phyloP scores from a whole-genome alignment of 176 grass and related monocot species.

The Aechmea fasciata region DNA sequence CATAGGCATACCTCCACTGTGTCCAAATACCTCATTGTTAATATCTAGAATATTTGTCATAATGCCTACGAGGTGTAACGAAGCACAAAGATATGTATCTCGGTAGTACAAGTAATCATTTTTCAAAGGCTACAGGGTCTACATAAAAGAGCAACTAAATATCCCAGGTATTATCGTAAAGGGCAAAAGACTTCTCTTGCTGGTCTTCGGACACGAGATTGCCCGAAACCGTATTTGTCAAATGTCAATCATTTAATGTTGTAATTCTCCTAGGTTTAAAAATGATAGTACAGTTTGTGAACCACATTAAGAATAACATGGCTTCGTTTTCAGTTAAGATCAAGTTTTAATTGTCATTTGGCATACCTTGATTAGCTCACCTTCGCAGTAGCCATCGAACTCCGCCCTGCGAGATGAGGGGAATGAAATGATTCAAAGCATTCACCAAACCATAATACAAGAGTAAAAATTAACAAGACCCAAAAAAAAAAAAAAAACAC shows the following conservation, averaged over 20 bases:
- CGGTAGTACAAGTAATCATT: too few species aligned
- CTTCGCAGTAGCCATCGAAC: conserved; percentile 99
- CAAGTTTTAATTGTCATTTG: background rate
- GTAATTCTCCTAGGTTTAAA: conserved; percentile 6
- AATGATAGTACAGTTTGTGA: conserved; percentile 10
- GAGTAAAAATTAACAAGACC: conserved; percentile 17
- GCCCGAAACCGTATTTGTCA: too few species aligned
- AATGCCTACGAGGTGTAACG: too few species aligned
- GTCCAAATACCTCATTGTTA: too few species aligned
- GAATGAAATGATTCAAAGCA: conserved; percentile 1
- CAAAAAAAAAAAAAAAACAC: conserved; percentile 19
- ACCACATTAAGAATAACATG: conserved; percentile 1
- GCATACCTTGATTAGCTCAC: conserved; percentile 94
- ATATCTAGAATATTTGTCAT: too few species aligned
- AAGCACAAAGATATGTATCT: too few species aligned
- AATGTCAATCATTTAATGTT: background rate
- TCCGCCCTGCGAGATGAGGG: conserved; percentile 51
- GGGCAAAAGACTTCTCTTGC: too few species aligned
- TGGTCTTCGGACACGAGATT: too few species aligned
- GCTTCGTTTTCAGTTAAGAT: background rate
- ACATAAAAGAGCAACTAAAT: too few species aligned
- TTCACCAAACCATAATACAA: background rate
- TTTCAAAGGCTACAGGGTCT: too few species aligned
- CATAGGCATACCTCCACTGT: too few species aligned
- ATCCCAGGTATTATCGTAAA: too few species aligned